phyloP scores from a whole-genome alignment of 352 stramenopile species.

The Phytopythium aichiense region DNA sequence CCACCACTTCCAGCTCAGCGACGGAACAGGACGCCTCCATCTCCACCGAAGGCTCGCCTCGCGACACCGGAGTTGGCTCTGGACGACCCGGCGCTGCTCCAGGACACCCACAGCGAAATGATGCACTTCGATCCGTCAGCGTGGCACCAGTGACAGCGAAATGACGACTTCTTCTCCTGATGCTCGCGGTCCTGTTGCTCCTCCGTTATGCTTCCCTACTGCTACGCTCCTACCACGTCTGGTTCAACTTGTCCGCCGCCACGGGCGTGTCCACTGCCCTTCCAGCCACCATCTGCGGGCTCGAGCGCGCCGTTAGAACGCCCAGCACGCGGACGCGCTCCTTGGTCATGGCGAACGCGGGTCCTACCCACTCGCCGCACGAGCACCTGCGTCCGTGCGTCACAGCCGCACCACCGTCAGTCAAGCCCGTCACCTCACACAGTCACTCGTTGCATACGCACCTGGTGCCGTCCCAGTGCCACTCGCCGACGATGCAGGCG shows the following conservation, averaged over 20 bases:
- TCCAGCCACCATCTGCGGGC: background rate
- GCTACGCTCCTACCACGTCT: background rate
- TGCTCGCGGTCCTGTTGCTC: background rate
- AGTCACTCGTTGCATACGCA: conserved; percentile 7
- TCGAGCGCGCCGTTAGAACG: conserved; percentile 29
- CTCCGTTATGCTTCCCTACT: background rate
- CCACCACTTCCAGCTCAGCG: conserved; percentile 1
- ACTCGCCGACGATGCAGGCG: conserved; percentile 36
- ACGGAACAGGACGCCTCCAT: background rate
- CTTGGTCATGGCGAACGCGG: conserved; percentile 51
- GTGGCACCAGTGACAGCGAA: background rate
- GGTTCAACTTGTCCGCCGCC: background rate
- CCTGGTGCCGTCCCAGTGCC: conserved; percentile 46
- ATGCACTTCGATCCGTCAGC: conserved; percentile 20
- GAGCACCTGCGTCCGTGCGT: background rate
- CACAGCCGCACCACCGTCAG: background rate
- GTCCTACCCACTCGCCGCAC: conserved; percentile 13
- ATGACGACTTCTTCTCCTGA: background rate
- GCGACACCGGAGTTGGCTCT: conserved; percentile 4
- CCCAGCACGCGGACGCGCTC: conserved; percentile 44
- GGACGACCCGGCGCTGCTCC: conserved; percentile 5
- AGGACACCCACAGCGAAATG: conserved; percentile 35
- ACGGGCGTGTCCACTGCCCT: background rate
- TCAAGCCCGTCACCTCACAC: too few species aligned
- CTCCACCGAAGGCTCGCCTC: background rate